Base-by-base conservation (phyloP, 768 basidiomycete species). In the Crepidotus variabilis region DNA sequence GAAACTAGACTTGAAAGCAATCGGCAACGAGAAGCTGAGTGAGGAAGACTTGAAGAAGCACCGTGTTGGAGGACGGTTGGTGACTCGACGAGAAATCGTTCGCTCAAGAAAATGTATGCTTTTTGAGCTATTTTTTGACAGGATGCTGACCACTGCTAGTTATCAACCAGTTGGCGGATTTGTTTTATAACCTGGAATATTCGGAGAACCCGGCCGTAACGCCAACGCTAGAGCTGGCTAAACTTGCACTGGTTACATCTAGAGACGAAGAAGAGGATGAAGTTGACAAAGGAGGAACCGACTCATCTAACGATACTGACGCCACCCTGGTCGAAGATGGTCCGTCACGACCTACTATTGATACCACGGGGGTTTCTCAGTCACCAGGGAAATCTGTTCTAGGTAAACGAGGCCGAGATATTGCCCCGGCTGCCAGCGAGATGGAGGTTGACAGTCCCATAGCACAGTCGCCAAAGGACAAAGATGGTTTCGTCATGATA, bases 241-340 rank as follows among this genome's bases (percentile, higher is more conserved):
- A 97, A 66, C 82, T 96, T 20, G 94, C 94, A 0, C 81, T 97
- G 18, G 87, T 95, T 33, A 94, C 94, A 5, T 89, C 90, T 2
- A 84, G 91, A 64, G 93, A 94, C 59, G 94, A 95, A 68, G 89
- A 92, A 69, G 90, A 92, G 59, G 90, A 90, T 58, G 88, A 89
- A 59, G 79, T 77, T 24, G 87, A 87, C 58, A 82, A 81, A 60
- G 79, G 85, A 54, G 85, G 84, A 54, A 90, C 89, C 0, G 89
- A 90, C 63, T 85, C 87, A 20, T 92, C 91, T 20, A 89, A 92
- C 60, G 91, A 92, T 65, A 92, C 90, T 1, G 91, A 93, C 69
- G 91, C 91, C 14, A 94, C 92, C 11, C 79, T 94, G 32, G 92
- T 94, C 50, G 92, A 94, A 56, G 91, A 92, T 67, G 83, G 74